phyloP scores from a whole-genome alignment of 805 yeast genomes.

The Candida jianshihensis region DNA sequence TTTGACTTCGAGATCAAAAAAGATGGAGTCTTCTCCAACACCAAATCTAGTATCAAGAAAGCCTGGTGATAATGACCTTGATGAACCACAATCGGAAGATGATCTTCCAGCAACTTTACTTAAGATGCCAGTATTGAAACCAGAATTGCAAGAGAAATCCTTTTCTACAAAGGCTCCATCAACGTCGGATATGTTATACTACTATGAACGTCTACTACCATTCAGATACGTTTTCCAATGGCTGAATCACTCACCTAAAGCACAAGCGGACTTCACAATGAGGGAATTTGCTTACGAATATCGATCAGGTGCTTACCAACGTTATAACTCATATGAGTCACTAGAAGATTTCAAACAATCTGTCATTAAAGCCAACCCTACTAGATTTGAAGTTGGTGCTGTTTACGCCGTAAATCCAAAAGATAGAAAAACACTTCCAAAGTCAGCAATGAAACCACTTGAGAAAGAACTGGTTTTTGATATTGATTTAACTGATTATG shows the following conservation, averaged over 20 bases:
- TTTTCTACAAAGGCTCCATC: slow-evolving; percentile 8
- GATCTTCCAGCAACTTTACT: neutral
- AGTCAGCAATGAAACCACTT: slow-evolving; percentile 70
- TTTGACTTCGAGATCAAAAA: slow-evolving; percentile 4
- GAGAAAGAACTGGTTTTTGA: slow-evolving; percentile 89
- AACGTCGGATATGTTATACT: slow-evolving; percentile 60
- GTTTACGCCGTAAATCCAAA: slow-evolving; percentile 84
- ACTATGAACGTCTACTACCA: slow-evolving; percentile 67
- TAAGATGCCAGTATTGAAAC: neutral
- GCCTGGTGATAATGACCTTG: too few relatives aligned
- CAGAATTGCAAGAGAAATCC: slow-evolving; percentile 2
- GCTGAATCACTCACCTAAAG: slow-evolving; percentile 79
- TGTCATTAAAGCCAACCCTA: slow-evolving; percentile 69
- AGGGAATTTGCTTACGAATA: slow-evolving; percentile 93
- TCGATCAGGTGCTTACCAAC: slow-evolving; percentile 79
- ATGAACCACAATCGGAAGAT: slow-evolving; percentile 1
- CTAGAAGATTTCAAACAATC: slow-evolving; percentile 72
- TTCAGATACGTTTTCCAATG: slow-evolving; percentile 76
- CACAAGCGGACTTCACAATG: slow-evolving; percentile 71
- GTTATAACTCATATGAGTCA: slow-evolving; percentile 71
- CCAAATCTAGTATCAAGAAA: neutral
- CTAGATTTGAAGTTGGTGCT: slow-evolving; percentile 93
- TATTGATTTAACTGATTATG: slow-evolving; percentile 97
- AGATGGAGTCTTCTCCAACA: slow-evolving; percentile 15
- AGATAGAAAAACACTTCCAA: slow-evolving; percentile 70